Base-by-base conservation (phyloP, 2,329 filamentous ascomycete species). In the Penicillium decumbens region DNA sequence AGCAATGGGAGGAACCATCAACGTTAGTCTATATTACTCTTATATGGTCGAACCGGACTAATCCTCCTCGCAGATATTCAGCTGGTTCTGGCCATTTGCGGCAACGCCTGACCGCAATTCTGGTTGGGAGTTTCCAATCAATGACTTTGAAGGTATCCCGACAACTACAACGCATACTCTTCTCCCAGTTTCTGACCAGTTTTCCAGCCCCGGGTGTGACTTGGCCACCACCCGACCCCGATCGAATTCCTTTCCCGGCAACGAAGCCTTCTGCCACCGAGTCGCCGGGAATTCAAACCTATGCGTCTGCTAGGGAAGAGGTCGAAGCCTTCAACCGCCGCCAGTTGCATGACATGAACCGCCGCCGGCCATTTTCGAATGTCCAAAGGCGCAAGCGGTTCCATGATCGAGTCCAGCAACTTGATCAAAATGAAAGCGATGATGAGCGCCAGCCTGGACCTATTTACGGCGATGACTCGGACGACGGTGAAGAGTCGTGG, bases 61-160 rank as follows among this genome's bases (percentile, higher is more conserved):
- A 61, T 35, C 6, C 8, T 13, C 13, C 27, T 41, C 18, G 4
- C 33, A 73, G 71, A 43, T 80, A 1, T 50, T 85, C 0, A 67
- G 71, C 18, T 85, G 82, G 82, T 73, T 84, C 42, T 84, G 80
- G 75, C 82, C 82, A 2, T 73, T 85, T 47, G 72, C 80, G 1
- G 57, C 67, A 4, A 80, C 78, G 23, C 78, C 78, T 1, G 62
- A 68, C 6, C 61, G 74, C 2, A 61, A 65, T 2, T 74, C 70
- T 28, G 81, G 80, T 1, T 56, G 75, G 41, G 61, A 67, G 0
- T 85, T 80, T 56, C 73, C 80, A 55, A 77, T 76, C 2, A 85
- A 85, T 60, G 82, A 73, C 1, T 83, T 85, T 53, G 81, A 85
- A 67, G 77, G 79, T 73, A 62, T 24, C 23, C 20, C n/a, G 12